Conservation (phyloP, 1,284 basidiomycete genomes). For the Trametes polyzona region DNA sequence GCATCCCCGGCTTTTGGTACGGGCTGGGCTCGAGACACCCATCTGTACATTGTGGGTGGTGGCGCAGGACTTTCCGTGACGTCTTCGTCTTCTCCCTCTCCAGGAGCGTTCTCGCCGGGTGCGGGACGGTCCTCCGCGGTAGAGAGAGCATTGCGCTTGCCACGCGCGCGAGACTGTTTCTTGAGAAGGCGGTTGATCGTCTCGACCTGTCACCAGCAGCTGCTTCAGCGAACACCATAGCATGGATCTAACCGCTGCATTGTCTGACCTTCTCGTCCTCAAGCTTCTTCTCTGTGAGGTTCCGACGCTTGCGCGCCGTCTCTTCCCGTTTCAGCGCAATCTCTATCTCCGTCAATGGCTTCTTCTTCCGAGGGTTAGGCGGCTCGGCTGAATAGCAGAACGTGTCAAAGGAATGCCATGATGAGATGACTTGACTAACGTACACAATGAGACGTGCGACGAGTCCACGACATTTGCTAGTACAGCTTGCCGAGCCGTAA, state of each 20-base stretch:
- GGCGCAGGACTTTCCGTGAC: conserved; percentile 24
- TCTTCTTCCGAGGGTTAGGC: conserved; percentile 63
- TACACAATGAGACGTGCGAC: conserved; percentile 65
- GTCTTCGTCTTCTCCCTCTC: conserved; percentile 37
- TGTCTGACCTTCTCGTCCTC: conserved; percentile 85
- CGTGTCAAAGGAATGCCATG: not conserved
- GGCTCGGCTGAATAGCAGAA: conserved; percentile 44
- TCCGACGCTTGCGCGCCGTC: conserved; percentile 83
- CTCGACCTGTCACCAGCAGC: conserved; percentile 55
- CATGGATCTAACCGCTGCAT: not conserved
- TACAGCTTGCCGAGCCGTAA: conserved; percentile 77
- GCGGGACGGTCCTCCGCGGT: conserved; percentile 51
- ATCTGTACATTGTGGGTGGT: conserved; percentile 60
- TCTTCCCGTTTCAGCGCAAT: conserved; percentile 83
- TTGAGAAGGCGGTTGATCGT: conserved; percentile 92
- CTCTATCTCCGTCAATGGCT: conserved; percentile 82
- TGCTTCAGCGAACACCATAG: not conserved
- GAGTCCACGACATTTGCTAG: conserved; percentile 68
- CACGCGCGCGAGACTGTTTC: conserved; percentile 78
- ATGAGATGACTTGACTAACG: conserved; percentile 19
- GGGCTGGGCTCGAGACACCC: conserved; percentile 55
- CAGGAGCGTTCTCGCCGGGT: conserved; percentile 35
- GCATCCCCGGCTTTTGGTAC: conserved; percentile 8
- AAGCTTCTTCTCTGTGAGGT: conserved; percentile 87
- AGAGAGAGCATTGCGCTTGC: conserved; percentile 59